Evolutionary conservation across 495 filamentous ascomycete genomes (phyloP), one percentile per base, ranked within the genome.

Genomic region (Trichoderma orchidacearum): DNA sequence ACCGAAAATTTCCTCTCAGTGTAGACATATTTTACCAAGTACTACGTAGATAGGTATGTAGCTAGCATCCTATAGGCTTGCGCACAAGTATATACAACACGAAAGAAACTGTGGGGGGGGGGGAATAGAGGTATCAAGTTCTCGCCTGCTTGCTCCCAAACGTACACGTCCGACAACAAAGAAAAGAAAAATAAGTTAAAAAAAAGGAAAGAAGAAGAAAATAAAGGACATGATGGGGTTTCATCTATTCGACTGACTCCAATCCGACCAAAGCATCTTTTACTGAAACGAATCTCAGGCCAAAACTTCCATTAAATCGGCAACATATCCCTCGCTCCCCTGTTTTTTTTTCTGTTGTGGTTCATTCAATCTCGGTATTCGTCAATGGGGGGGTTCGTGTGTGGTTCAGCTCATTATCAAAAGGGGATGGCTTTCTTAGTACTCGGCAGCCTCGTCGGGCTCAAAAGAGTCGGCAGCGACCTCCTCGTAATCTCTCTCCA

Each of bases 401-500:
- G n/a, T n/a, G n/a, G n/a, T n/a, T n/a, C n/a, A n/a, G n/a, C n/a
- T n/a, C n/a, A n/a, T n/a, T n/a, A n/a, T n/a, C n/a, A n/a, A n/a
- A n/a, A 38, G 18, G 11, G 15, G 1, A 28, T 13, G 8, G 51
- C 27, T 21, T 12, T 56, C 63, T 71, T 81, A 94, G 70, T 91
- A 92, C 72, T 91, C 86, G 38, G 67, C 79, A 59, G 83, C 85
- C 54, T 78, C 84, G 35, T 86, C 88, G 15, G 63, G 66, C 11
- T 86, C 82, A 53, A 78, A 62, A 61, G 74, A 78, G 68, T 95
- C 89, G 60, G 77, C 80, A 55, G 86, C 89, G 63, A 94, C 89
- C 75, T 95, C 89, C 70, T 93, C 89, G 67, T 95, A 95, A 64
- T 95, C 89, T 80, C 85, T 90, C 80, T 89, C 85, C 30, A 95